A percentile compares a stretch with the other conserved stretches of the same genome.
Conservation (phyloP, 1,139 yeast species). For the Saccharomyces hybrid region DNA sequence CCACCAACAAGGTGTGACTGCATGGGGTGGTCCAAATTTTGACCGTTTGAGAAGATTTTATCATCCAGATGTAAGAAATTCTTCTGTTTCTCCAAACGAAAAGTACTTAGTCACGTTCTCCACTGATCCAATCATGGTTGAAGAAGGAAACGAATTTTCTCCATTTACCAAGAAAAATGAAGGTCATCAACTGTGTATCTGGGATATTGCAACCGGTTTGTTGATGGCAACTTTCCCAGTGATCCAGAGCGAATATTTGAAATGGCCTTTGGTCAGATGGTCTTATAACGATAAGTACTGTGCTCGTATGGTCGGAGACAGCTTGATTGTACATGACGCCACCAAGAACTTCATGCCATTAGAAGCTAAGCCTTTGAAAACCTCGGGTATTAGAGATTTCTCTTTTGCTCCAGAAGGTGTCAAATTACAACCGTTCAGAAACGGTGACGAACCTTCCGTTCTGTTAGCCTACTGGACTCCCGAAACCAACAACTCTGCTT, state of each 20-base stretch:
- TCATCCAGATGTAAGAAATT: slow-evolving; percentile 83
- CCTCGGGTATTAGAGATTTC: slow-evolving; percentile 83
- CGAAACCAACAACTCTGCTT: slow-evolving; percentile 85
- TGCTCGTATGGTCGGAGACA: slow-evolving; percentile 93
- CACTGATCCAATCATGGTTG: slow-evolving; percentile 66
- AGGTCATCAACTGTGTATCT: slow-evolving; percentile 89
- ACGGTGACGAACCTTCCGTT: slow-evolving; percentile 39
- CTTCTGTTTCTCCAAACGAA: slow-evolving; percentile 91
- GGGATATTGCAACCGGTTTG: slow-evolving; percentile 83
- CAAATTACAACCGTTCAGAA: slow-evolving; percentile 49
- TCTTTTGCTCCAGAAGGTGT: slow-evolving; percentile 94
- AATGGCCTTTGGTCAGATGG: slow-evolving; percentile 98
- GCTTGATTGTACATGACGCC: slow-evolving; percentile 75
- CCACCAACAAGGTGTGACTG: slow-evolving; percentile 91
- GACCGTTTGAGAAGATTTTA: slow-evolving; percentile 68
- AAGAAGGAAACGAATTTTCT: slow-evolving; percentile 52
- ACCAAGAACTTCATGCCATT: slow-evolving; percentile 63
- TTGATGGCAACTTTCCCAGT: slow-evolving; percentile 87
- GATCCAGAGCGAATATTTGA: slow-evolving; percentile 73
- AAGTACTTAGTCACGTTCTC: slow-evolving; percentile 86
- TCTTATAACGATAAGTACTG: slow-evolving; percentile 88
- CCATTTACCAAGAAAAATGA: slow-evolving; percentile 85
- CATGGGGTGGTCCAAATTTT: slow-evolving; percentile 91
- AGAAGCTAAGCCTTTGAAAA: slow-evolving; percentile 78
- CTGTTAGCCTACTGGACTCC: slow-evolving; percentile 95